Base-by-base conservation (phyloP, 2,329 filamentous ascomycete species). In the Xylariaceae sp. region DNA sequence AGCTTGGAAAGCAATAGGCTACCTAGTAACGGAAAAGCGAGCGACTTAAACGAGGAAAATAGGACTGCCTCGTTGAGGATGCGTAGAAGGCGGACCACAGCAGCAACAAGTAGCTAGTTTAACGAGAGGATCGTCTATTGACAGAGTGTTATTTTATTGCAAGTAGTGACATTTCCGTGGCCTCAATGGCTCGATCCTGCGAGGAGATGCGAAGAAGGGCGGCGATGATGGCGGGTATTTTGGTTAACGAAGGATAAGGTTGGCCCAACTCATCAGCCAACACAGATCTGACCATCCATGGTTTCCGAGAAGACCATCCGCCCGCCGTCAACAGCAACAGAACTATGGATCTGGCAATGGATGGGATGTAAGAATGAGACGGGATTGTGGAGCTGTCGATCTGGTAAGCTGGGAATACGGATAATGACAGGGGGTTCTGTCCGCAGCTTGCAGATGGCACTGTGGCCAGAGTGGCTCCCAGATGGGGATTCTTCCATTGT, bases 381-480 rank as follows among this genome's bases (percentile, higher is more conserved):
- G 40, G 45, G 50, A 50, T 45, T 52, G 57, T 59, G 57, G 57
- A 57, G 53, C 54, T 48, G 53, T 40, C 44, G 54, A 59, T 59
- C 53, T 49, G 43, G 32, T 39, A 51, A 46, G 30, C 30, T 53
- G 46, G 40, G 49, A 56, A 59, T 59, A 59, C 57, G 57, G 53
- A 42, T 51, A 53, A 37, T 53, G 56, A 59, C 57, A 59, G 57
- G 56, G 53, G 57, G n/a, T n/a, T 50, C 24, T 51, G 39, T 26
- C 54, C 33, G 48, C 53, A 49, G 56, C 56, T 42, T 50, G 56
- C 55, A 58, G 55, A 43, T 43, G 40, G 24, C 30, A 33, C 30
- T 13, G 30, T 13, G 11, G 40, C 40, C 40, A 32, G 13, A 32
- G n/a, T n/a, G n/a, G n/a, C n/a, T n/a, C n/a, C n/a, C n/a, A n/a